Percentiles rank a stretch among this genome's conserved stretches.
Evolutionary conservation across 2,329 filamentous ascomycete genomes (phyloP).

Genomic region (Ceratocystis lukuohia): DNA sequence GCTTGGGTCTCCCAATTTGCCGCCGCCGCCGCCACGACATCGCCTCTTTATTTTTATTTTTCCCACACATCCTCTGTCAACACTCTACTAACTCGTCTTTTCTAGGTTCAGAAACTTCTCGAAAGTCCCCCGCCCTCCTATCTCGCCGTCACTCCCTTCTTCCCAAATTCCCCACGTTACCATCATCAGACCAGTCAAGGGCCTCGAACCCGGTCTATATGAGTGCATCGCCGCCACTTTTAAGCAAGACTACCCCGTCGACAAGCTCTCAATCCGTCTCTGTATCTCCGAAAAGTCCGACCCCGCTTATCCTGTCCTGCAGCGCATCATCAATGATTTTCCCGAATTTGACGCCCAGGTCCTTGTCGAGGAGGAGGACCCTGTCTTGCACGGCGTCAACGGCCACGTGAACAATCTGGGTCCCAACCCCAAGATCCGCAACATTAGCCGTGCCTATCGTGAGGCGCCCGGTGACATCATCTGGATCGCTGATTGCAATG

Average conservation of each 20-base stretch:
- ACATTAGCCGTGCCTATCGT: constrained; percentile 84
- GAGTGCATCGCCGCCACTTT: constrained; percentile 84
- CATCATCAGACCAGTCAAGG: constrained; percentile 85
- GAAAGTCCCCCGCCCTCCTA: constrained; percentile 33
- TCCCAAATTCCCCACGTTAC: constrained; percentile 66
- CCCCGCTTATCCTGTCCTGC: constrained; percentile 61
- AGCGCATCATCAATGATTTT: constrained; percentile 59
- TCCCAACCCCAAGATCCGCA: constrained; percentile 96
- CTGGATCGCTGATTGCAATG: constrained; percentile 93
- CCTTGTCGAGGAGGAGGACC: constrained; percentile 71
- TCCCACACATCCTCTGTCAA: not conserved
- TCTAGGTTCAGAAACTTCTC: constrained; percentile 41
- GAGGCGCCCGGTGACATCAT: constrained; percentile 79
- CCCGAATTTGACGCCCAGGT: constrained; percentile 56
- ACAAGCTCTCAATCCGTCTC: constrained; percentile 66
- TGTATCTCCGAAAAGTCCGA: constrained; percentile 67
- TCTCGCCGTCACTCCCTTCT: constrained; percentile 37
- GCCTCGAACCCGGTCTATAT: constrained; percentile 77
- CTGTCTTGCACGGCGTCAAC: constrained; percentile 44
- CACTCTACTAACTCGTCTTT: not conserved
- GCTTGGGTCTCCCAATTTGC: not conserved
- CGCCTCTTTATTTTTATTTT: not conserved
- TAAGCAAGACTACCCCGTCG: constrained; percentile 61
- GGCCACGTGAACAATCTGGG: constrained; percentile 51
- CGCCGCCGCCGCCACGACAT: not conserved